A percentile compares a stretch with the other conserved stretches of the same genome.
These are phyloP conservation scores for Daldinia eschscholtzii DNA, from an alignment of 2,329 filamentous ascomycete species.

Conservation along the genomic window DNA sequence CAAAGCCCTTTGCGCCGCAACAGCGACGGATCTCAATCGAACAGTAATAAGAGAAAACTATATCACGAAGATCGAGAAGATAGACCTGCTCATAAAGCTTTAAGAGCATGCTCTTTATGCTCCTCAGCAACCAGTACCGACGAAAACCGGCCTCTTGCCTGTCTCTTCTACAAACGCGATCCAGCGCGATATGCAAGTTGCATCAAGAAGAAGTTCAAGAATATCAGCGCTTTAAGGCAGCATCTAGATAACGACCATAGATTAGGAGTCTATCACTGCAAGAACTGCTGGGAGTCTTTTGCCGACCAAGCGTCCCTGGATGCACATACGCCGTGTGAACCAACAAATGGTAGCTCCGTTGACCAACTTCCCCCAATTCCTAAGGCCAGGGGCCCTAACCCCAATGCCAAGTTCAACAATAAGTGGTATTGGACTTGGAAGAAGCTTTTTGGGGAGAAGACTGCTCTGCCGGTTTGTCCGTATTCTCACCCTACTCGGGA, in stretches of 20 bases:
- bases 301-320: constrained; percentile 5
- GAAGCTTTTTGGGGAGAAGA: constrained; percentile 22
- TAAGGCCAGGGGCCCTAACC: constrained; percentile 8
- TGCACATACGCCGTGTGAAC: constrained; percentile 15
- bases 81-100: neutral
- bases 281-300: constrained; percentile 22
- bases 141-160: constrained; percentile 23
- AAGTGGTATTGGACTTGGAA: constrained; percentile 35
- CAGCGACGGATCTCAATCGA: neutral
- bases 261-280: constrained; percentile 20
- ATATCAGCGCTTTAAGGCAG: constrained; percentile 25
- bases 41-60: constrained; percentile 6
- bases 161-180: constrained; percentile 34
- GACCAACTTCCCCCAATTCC: constrained; percentile 15
- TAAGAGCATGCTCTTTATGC: constrained; percentile 23
- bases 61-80: neutral
- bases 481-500: constrained; percentile 29
- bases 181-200: constrained; percentile 19
- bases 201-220: constrained; percentile 26
- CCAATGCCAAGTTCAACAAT: neutral
- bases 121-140: neutral
- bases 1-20: neutral
- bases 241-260: constrained; percentile 30
- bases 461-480: constrained; percentile 21
- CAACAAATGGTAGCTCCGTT: constrained; percentile 20